Evolutionary conservation across 768 basidiomycete species (phyloP).

Genomic region (Calocera cornea): DNA sequence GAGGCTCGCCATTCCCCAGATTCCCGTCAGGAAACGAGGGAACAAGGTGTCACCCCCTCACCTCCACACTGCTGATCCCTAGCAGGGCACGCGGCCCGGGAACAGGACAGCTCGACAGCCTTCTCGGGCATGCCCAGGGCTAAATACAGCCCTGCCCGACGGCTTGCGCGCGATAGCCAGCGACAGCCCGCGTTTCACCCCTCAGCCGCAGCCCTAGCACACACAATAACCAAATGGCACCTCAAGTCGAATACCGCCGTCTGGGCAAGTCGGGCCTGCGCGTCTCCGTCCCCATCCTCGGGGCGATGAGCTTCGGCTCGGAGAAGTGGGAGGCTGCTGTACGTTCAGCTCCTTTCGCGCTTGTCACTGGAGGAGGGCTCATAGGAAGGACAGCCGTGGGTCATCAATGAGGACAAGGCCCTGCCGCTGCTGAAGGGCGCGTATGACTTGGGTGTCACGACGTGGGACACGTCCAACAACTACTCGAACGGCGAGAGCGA

Average conservation of each 20-base stretch:
- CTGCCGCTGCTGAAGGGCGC: constrained; percentile 2
- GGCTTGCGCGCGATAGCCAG: not conserved
- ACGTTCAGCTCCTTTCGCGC: not conserved
- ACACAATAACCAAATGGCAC: not conserved
- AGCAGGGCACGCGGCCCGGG: not conserved
- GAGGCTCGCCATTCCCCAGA: not conserved
- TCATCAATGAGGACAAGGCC: constrained; percentile 8
- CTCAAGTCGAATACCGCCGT: constrained; percentile 7
- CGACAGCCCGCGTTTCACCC: not conserved
- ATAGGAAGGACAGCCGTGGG: not conserved
- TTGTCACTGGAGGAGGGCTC: not conserved
- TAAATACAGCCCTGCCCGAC: not conserved
- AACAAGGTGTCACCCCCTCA: not conserved
- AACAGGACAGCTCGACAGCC: not conserved
- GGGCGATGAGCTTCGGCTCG: constrained; percentile 17
- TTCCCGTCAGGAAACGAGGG: not conserved
- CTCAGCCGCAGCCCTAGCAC: not conserved
- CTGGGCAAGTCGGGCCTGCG: constrained; percentile 7
- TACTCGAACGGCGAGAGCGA: constrained; percentile 10
- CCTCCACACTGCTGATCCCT: not conserved
- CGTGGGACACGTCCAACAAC: constrained; percentile 9
- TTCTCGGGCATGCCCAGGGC: not conserved
- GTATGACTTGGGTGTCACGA: constrained; percentile 8
- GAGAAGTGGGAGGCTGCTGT: constrained; percentile 11
- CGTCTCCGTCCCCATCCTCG: constrained; percentile 9